phyloP scores from a whole-genome alignment of 805 yeast genomes.

The Teunomyces atbi region DNA sequence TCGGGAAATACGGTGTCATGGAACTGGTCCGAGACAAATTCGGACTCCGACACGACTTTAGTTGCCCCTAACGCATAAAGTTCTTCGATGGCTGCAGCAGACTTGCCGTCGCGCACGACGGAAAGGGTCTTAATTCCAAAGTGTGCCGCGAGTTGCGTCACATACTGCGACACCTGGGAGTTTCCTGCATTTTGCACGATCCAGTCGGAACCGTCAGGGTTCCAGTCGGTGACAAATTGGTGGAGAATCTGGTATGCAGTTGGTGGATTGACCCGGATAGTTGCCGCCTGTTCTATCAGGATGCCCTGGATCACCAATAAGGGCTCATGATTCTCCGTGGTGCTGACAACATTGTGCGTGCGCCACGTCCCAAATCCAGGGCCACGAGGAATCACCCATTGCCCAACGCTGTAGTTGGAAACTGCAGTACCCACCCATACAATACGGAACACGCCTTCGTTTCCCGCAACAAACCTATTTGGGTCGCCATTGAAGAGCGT shows the following conservation, averaged over 20 bases:
- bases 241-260: slow-evolving; percentile 21
- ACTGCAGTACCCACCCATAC: slow-evolving; percentile 15
- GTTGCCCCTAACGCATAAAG: slow-evolving; percentile 31
- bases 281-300: slow-evolving; percentile 18
- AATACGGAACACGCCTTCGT: slow-evolving; percentile 21
- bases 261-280: slow-evolving; percentile 19
- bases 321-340: slow-evolving; percentile 8
- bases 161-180: slow-evolving; percentile 31
- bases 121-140: slow-evolving; percentile 27
- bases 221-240: slow-evolving; percentile 19
- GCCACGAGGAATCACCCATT: slow-evolving; percentile 17
- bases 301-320: slow-evolving; percentile 4
- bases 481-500: slow-evolving; percentile 2
- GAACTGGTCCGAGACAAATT: slow-evolving; percentile 19
- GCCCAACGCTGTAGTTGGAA: slow-evolving; percentile 13
- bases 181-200: slow-evolving; percentile 33
- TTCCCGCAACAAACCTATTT: slow-evolving; percentile 18
- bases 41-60: slow-evolving; percentile 28
- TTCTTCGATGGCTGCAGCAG: slow-evolving; percentile 20
- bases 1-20: slow-evolving; percentile 12
- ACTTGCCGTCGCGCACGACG: slow-evolving; percentile 28
- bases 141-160: slow-evolving; percentile 27
- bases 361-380: slow-evolving; percentile 25
- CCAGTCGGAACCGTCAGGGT: slow-evolving; percentile 25
- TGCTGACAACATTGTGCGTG: slow-evolving; percentile 17